Base-by-base conservation (phyloP, 169 alveolate genomes). In the Eimeria brunetti region DNA sequence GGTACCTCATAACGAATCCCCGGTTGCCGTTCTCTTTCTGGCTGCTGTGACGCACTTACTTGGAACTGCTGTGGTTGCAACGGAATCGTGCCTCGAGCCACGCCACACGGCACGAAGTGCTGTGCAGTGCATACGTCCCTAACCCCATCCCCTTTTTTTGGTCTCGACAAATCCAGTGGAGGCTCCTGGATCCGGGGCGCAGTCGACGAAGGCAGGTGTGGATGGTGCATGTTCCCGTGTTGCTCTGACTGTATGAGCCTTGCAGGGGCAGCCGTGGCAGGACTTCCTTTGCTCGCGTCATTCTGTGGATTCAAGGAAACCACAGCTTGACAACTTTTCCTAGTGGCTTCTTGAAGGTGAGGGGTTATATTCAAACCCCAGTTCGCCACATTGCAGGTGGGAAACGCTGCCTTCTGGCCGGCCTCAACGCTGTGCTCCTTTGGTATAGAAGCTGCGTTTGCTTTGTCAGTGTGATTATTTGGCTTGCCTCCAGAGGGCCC, bases 81-180 rank as follows among this genome's bases (percentile, higher is more conserved):
- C 46, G 76, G 76, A 36, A 83, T 73, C 53, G 75, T 56, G 90
- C 75, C 90, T 83, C 75, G 90, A 56, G 90, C 51, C 36, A 56
- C 90, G 67, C 76, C 73, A 83, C 18, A 51, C 38, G 90, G 53
- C 41, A 58, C 33, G 67, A 56, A 49, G 12, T 83, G 38, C 75
- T n/a, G 75, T 16, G 75, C 75, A 36, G 30, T 83, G 73, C 75
- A 18, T 36, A 44, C 5, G 51, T 33, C 75, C 90, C 53, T 51
- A 36, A 16, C 53, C 5, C 11, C 46, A 27, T 83, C 56, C 6
- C 33, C 75, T 11, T 30, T 33, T 14, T 53, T 6, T 24, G 33
- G 76, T 16, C 58, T 53, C 12, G 44, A 24, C 36, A 83, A 33
- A 51, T 56, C 38, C 58, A 56, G 38, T 30, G 67, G 24, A 46